Conservation (phyloP, 768 basidiomycete species). For the Phlebiopsis gigantea region DNA sequence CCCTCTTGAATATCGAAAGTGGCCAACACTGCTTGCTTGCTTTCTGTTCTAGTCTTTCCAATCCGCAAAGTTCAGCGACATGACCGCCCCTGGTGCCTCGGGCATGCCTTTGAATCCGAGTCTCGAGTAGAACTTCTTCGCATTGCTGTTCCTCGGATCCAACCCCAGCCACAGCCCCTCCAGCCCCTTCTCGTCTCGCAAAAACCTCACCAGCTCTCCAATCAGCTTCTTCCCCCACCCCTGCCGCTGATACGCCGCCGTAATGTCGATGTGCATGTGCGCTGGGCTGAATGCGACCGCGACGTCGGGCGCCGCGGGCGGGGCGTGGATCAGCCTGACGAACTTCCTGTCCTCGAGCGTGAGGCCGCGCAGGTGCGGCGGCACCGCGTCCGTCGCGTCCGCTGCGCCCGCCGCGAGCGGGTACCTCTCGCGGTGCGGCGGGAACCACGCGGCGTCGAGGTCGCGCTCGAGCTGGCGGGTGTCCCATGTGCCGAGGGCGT, state of each 20-base stretch:
- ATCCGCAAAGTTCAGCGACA: constrained; percentile 50
- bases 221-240: constrained; percentile 72
- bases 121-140: constrained; percentile 54
- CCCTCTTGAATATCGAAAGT: neutral
- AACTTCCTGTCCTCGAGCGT: constrained; percentile 36
- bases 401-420: constrained; percentile 1
- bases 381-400: constrained; percentile 7
- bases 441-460: constrained; percentile 61
- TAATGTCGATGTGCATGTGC: constrained; percentile 71
- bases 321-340: constrained; percentile 30
- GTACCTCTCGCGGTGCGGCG: constrained; percentile 52
- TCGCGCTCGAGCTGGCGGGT: constrained; percentile 59
- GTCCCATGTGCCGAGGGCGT: constrained; percentile 62
- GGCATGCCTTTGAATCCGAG: constrained; percentile 58
- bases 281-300: constrained; percentile 63
- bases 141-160: constrained; percentile 56
- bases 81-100: constrained; percentile 41
- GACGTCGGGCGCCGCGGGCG: constrained; percentile 40
- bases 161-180: constrained; percentile 63
- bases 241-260: constrained; percentile 58
- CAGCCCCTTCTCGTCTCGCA: constrained; percentile 38
- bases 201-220: constrained; percentile 43
- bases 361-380: constrained; percentile 11
- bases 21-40: too few species aligned
- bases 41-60: constrained; percentile 14